Evolutionary conservation across 805 yeast species (phyloP).

Genomic region (Pichia scutulata): DNA sequence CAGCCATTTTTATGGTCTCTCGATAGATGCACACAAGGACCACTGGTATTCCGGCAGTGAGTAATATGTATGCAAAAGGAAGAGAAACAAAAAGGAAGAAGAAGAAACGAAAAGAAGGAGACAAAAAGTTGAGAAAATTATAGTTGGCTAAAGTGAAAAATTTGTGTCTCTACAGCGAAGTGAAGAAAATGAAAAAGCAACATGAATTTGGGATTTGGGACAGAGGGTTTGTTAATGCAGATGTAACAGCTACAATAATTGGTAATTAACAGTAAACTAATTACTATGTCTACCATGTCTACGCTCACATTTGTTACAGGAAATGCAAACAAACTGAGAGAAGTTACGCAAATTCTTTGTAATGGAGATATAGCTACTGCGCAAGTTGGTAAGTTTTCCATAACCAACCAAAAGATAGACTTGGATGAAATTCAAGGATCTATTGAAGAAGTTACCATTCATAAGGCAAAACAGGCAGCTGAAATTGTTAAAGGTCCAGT

Average conservation of each 20-base stretch:
- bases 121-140: not conserved
- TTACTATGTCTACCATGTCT: too few relatives aligned
- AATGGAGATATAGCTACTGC: conserved; percentile 25
- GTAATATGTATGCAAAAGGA: conserved; percentile 22
- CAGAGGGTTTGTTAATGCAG: conserved; percentile 4
- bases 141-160: not conserved
- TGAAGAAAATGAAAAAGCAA: not conserved
- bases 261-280: not conserved
- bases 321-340: conserved; percentile 78
- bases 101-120: conserved; percentile 1
- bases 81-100: conserved; percentile 7
- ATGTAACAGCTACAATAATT: too few relatives aligned
- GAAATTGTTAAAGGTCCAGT: conserved; percentile 63
- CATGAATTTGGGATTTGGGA: not conserved
- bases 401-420: conserved; percentile 65
- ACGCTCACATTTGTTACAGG: conserved; percentile 48
- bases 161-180: not conserved
- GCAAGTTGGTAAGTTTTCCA: conserved; percentile 40
- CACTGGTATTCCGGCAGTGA: conserved; percentile 38
- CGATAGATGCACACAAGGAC: conserved; percentile 26
- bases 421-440: conserved; percentile 89
- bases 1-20: conserved; percentile 34
- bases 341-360: conserved; percentile 69
- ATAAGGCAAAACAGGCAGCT: conserved; percentile 74
- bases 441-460: conserved; percentile 69